Base-by-base conservation (phyloP, 23 red algal species). In the Pyropia yezoensis region DNA sequence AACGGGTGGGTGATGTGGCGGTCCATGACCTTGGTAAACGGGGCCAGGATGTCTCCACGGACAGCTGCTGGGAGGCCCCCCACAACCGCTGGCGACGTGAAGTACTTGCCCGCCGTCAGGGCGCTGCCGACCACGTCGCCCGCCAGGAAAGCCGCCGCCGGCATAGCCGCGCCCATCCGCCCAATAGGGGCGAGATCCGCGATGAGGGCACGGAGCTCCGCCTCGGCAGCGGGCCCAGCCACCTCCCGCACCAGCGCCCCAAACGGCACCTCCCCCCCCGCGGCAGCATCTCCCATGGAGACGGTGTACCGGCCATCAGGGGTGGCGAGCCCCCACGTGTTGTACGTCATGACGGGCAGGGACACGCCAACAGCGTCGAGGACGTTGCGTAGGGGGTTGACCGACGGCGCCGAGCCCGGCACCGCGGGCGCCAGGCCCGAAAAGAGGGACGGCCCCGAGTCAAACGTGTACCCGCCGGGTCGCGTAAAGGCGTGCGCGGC, bases 401-500 rank as follows among this genome's bases (percentile, higher is more conserved):
- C 49, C 3, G 79, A 83, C 7, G 79, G 69, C 51, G 27, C 66
- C 32, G 60, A 20, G 39, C 39, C 39, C 0, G 39, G 6, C 7
- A 1, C 0, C 39, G 39, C 39, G 29, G 19, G 55, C 14, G 17
- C 16, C 14, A 88, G 65, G 2, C 83, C 83, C 26, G 83, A 78
- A 53, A 71, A 79, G 1, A 89, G 65, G 39, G 69, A 67, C 18
- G 84, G 84, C 18, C 84, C 84, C 26, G 84, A 79, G 15, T 74
- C 67, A 69, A 89, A 89, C 29, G 65, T 70, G 49, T 79, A 30
- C 19, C 21, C 49, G 5, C 63, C 73, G 51, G 61, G n/a, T 53
- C 84, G 58, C 18, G 65, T 58, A 47, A 79, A 89, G 19, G 64
- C 65, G 33, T 89, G 84, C 21, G 84, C 84, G 22, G 74, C 84